Evolutionary conservation across 257 asterid genomes (phyloP).

Genomic region (Capsicum chinense): DNA sequence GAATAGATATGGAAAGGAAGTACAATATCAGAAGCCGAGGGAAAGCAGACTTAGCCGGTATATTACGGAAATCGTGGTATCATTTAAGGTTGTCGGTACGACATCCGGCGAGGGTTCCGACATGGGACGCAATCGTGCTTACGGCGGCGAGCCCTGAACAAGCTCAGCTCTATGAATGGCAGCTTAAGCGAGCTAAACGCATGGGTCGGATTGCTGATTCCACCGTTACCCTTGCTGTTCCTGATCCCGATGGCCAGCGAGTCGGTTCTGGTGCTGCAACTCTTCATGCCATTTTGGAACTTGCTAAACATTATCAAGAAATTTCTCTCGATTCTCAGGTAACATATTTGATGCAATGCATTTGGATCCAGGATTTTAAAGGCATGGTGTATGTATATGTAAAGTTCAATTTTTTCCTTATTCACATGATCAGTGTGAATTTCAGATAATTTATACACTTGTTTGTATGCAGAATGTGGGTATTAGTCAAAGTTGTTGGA

Average conservation of each 20-base stretch:
- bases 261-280: conserved; percentile 98
- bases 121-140: conserved; percentile 91
- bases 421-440: neutral
- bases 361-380: conserved; percentile 1
- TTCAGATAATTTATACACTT: neutral
- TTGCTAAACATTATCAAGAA: conserved; percentile 55
- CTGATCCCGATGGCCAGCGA: conserved; percentile 88
- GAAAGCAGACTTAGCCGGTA: conserved; percentile 57
- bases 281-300: conserved; percentile 72
- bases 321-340: conserved; percentile 31
- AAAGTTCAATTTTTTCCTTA: neutral
- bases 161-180: conserved; percentile 87
- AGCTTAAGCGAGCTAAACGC: conserved; percentile 83
- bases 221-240: conserved; percentile 82
- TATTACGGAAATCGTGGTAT: conserved; percentile 86
- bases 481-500: neutral
- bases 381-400: neutral
- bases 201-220: conserved; percentile 80
- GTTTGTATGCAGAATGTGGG: neutral
- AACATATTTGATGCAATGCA: neutral
- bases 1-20: conserved; percentile 3
- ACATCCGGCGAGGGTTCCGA: conserved; percentile 72
- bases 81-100: conserved; percentile 81
- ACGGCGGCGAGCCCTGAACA: conserved; percentile 99
- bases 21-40: conserved; percentile 31